Percentiles rank a stretch among this genome's conserved stretches.
phyloP scores from a whole-genome alignment of 768 basidiomycete genomes.

The Trichaptum fuscoviolaceum region DNA sequence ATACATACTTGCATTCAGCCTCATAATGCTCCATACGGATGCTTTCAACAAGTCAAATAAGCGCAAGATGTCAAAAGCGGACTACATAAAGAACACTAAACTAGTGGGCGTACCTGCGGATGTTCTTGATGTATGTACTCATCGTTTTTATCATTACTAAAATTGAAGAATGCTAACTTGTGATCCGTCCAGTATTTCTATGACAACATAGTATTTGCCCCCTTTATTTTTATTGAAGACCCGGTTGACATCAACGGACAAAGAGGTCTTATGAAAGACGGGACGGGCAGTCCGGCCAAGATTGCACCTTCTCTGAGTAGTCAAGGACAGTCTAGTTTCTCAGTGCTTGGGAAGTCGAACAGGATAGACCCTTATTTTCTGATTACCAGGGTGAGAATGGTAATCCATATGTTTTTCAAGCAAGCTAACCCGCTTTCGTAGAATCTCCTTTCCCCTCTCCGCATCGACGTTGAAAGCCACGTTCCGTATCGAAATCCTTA shows the following conservation, averaged over 20 bases:
- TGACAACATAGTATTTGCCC: constrained; percentile 94
- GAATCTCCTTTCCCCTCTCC: constrained; percentile 65
- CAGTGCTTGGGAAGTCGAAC: constrained; percentile 45
- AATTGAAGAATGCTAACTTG: constrained; percentile 8
- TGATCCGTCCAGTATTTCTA: constrained; percentile 67
- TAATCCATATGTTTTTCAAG: constrained; percentile 7
- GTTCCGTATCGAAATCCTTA: constrained; percentile 63
- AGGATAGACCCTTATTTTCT: constrained; percentile 92
- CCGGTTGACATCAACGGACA: constrained; percentile 66
- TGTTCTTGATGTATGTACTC: constrained; percentile 70
- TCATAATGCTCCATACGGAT: constrained; percentile 99
- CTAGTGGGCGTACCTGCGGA: constrained; percentile 80
- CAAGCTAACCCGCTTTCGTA: constrained; percentile 21
- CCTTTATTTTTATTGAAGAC: constrained; percentile 96
- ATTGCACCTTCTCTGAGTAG: constrained; percentile 31
- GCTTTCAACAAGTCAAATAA: constrained; percentile 98
- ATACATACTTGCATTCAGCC: constrained; percentile 93
- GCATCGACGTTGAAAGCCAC: constrained; percentile 54
- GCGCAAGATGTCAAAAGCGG: constrained; percentile 93
- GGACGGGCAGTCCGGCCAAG: constrained; percentile 27
- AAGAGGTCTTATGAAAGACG: constrained; percentile 41
- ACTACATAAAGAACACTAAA: constrained; percentile 89
- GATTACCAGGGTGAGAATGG: constrained; percentile 62
- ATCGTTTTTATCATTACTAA: not conserved
- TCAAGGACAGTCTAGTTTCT: constrained; percentile 24